Conservation (phyloP, 176 grass and related monocot species). For the Bonia amplexicaulis region DNA sequence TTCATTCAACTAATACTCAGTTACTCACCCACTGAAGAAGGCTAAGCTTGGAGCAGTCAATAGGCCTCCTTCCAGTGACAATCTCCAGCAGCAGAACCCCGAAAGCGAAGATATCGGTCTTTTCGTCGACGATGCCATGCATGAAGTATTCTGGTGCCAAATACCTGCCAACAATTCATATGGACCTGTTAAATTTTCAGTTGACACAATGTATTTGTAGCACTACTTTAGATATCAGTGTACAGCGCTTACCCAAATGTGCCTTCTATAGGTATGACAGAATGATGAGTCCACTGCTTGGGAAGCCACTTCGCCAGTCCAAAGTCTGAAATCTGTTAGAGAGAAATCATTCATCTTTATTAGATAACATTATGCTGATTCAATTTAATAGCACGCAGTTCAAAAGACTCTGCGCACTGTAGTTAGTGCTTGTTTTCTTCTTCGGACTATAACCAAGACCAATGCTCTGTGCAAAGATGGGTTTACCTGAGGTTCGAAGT, state of each 20-base stretch:
- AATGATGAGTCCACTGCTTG: constrained; percentile 94
- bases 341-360: not conserved
- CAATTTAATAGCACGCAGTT: not conserved
- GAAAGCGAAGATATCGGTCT: constrained; percentile 84
- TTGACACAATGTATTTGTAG: not conserved
- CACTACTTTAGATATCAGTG: not conserved
- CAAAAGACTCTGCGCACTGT: not conserved
- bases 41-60: constrained; percentile 82
- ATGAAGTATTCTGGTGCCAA: constrained; percentile 96
- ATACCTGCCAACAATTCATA: constrained; percentile 46
- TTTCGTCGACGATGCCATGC: constrained; percentile 90
- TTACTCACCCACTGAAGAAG: constrained; percentile 70
- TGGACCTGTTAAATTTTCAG: not conserved
- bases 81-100: constrained; percentile 79
- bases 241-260: constrained; percentile 70
- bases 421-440: not conserved
- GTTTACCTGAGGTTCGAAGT: constrained; percentile 80
- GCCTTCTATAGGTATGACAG: constrained; percentile 87
- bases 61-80: constrained; percentile 72
- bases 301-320: constrained; percentile 97
- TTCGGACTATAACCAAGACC: not conserved
- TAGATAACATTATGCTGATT: not conserved
- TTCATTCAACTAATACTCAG: not conserved
- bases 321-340: constrained; percentile 85
- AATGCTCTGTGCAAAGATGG: not conserved